Base-by-base conservation (phyloP, 331 rosid species). In the Pyracantha coccinea region DNA sequence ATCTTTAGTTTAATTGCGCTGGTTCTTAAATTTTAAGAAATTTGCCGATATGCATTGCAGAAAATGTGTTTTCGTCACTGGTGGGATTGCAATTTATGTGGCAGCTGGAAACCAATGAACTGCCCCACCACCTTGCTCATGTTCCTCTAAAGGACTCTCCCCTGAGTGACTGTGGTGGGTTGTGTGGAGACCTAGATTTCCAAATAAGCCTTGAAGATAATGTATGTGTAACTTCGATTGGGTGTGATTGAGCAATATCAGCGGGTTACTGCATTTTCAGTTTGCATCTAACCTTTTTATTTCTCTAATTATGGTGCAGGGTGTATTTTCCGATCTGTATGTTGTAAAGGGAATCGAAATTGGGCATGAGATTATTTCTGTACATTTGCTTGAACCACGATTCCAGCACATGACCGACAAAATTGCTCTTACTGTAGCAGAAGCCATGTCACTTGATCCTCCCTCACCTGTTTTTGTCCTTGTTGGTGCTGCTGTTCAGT, bases 21-120 rank as follows among this genome's bases (percentile, higher is more conserved):
- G 38, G 78, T 74, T 76, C 69, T 61, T 28, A 68, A 78, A 38
- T 16, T 76, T 83, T 64, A 82, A 61, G 52, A 8, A 27, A 24
- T 54, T 68, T 76, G 50, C 58, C 78, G 7, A 59, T 31, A 47
- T 74, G 66, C 75, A 72, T 76, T 89, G 89, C 96, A 93, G 99
- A 92, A 80, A 94, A 94, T 73, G 95, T 90, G 66, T 94, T 94
- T 86, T 91, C 99, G 10, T 94, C 99, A n/a, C 76, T 94, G 74
- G 99, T 88, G 84, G 99, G 99, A 78, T 88, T 94, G 77, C 96
- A 89, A 76, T 94, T 94, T 59, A 83, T 75, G 93, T 94, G 99
- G 99, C 85, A 80, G 74, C 81, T 88, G 78, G 89, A 88, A 83
- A 85, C 80, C 67, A 79, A 74, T 60, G 88, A 71, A 71, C 75